Evolutionary conservation across 192 early-diverging fungal species (phyloP).

Genomic region (Linnemannia exigua): DNA sequence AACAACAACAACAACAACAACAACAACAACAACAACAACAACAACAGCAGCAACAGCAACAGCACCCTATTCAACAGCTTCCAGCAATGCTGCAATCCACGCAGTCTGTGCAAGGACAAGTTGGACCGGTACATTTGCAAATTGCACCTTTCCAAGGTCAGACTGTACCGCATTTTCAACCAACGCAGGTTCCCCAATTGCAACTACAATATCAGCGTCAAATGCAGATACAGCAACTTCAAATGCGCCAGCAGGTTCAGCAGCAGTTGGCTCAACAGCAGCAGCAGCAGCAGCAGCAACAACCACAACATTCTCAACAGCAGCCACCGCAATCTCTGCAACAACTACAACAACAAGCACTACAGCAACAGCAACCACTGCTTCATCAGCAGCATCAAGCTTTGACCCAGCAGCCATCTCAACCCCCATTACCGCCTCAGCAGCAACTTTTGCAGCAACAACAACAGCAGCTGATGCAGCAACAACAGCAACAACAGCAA

Average conservation of each 20-base stretch:
- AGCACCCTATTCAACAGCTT: not conserved
- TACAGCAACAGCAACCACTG: constrained; percentile 8
- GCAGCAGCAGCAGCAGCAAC: constrained; percentile 7
- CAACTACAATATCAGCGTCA: constrained; percentile 11
- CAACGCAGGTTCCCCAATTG: not conserved
- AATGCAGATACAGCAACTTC: not conserved
- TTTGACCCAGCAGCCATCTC: not conserved
- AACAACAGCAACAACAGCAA: constrained; percentile 2
- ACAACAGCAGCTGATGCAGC: constrained; percentile 1
- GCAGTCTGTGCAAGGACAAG: not conserved
- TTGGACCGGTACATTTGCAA: not conserved
- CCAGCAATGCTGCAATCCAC: not conserved
- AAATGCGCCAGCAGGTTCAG: constrained; percentile 13
- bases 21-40: not conserved
- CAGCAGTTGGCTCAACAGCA: constrained; percentile 13
- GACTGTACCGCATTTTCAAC: not conserved
- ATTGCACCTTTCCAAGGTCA: not conserved
- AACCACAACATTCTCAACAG: constrained; percentile 17
- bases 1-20: constrained; percentile 10
- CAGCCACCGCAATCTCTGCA: constrained; percentile 14
- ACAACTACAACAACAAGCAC: constrained; percentile 22
- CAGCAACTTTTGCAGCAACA: not conserved
- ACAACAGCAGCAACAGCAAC: constrained; percentile 3
- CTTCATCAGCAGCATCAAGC: constrained; percentile 17
- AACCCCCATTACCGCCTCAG: not conserved